Percentiles rank a stretch among this genome's conserved stretches.
phyloP scores from a whole-genome alignment of 2,329 filamentous ascomycete species.

The Alternaria metachromatica region DNA sequence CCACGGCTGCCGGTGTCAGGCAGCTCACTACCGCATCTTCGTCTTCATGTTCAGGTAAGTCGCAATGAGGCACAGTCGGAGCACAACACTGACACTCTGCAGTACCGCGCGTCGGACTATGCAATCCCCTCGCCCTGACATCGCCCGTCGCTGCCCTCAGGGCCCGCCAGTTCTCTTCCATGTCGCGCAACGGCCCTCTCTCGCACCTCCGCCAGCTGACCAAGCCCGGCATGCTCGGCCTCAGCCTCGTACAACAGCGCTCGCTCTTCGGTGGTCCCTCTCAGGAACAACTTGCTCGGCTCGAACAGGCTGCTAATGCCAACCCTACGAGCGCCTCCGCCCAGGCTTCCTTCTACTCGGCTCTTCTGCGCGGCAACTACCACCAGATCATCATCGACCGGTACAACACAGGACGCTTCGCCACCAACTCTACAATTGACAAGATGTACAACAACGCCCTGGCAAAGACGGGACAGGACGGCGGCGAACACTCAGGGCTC shows the following conservation, averaged over 20 bases:
- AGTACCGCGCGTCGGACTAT: conserved; percentile 45
- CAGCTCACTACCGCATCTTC: conserved; percentile 26
- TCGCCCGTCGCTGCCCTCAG: conserved; percentile 33
- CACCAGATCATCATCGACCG: conserved; percentile 90
- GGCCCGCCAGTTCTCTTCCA: conserved; percentile 49
- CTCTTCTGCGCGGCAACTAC: conserved; percentile 89
- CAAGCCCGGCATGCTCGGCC: conserved; percentile 42
- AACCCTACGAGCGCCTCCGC: conserved; percentile 86
- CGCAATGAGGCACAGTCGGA: neutral
- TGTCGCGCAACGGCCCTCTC: conserved; percentile 44
- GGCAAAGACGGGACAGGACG: conserved; percentile 62
- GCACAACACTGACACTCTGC: conserved; percentile 9
- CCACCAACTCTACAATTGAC: conserved; percentile 78
- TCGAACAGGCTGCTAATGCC: conserved; percentile 91
- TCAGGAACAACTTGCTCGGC: conserved; percentile 74
- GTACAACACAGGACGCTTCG: conserved; percentile 85
- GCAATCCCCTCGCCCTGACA: conserved; percentile 43
- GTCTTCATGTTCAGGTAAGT: conserved; percentile 30
- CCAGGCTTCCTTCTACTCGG: conserved; percentile 93
- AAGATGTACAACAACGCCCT: conserved; percentile 80
- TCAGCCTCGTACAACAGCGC: conserved; percentile 53
- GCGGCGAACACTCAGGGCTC: conserved; percentile 47
- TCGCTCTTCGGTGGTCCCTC: conserved; percentile 56
- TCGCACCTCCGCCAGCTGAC: conserved; percentile 39
- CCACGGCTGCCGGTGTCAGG: conserved; percentile 26